Base-by-base conservation (phyloP, 2,329 filamentous ascomycete genomes). In the Cordyceps militaris region DNA sequence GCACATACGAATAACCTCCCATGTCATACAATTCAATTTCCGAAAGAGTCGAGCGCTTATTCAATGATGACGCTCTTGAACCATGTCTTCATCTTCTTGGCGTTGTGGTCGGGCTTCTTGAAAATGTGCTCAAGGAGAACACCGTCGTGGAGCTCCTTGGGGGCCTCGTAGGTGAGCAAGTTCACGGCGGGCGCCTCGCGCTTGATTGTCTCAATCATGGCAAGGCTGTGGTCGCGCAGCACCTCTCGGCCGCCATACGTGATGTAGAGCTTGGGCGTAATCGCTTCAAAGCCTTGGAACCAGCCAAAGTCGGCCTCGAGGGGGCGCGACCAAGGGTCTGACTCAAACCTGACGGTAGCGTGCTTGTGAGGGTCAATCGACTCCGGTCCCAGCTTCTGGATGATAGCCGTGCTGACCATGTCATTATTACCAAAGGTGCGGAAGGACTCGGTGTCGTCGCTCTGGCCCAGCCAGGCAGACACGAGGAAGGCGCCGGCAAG, bases 61-160 rank as follows among this genome's bases (percentile, higher is more conserved):
- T 48, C 23, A 2, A 49, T 28, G 34, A 65, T 57, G 5, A 59
- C 51, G n/a, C 40, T 13, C 54, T 60, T 63, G 60, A 64, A 65
- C 71, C 71, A 73, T 0, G 59, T 63, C 58, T 63, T 66, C 69
- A 72, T 71, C 42, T 65, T 57, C 14, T 59, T 59, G 4, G 67
- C 71, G 7, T 69, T 69, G 30, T 65, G 61, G 2, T 67, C 69
- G 4, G 66, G 61, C 1, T 61, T 42, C 10, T 59, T 59, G 16
- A 57, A 49, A 30, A 64, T 48, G 4, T 65, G 65, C 58, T 72
- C 68, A 10, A 72, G 42, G 19, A 70, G 34, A 10, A 73, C 65
- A 43, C 68, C 71, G 19, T 71, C 70, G 26, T 59, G 58, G 10
- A 54, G 38, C 7, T 42, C 54, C 38, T 42, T 46, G 0, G 38